Conservation (phyloP, 257 asterid genomes). For the Capsicum rhomboideum region DNA sequence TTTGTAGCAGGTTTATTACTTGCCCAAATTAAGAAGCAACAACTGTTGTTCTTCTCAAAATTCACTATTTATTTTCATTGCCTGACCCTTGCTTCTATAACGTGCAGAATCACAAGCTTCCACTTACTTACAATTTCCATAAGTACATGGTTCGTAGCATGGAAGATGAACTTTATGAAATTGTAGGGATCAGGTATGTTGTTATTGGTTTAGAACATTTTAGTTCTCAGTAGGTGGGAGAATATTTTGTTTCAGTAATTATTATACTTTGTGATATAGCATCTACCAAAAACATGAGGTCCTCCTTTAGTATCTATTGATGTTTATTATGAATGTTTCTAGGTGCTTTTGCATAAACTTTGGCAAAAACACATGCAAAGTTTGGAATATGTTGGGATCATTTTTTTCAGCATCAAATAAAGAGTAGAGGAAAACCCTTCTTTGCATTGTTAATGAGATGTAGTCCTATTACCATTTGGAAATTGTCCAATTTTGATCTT, state of each 20-base stretch:
- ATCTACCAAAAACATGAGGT: not conserved
- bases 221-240: not conserved
- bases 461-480: not conserved
- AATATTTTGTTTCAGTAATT: not conserved
- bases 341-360: not conserved
- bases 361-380: not conserved
- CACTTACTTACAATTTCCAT: slow-evolving; percentile 66
- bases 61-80: not conserved
- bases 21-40: not conserved
- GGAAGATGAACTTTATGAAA: slow-evolving; percentile 85
- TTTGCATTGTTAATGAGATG: not conserved
- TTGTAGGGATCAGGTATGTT: slow-evolving; percentile 79
- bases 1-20: not conserved
- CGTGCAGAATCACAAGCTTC: slow-evolving; percentile 73
- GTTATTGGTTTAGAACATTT: not conserved
- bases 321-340: not conserved
- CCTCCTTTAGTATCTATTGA: not conserved
- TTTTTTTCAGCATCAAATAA: not conserved
- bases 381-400: not conserved
- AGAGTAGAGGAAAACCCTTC: not conserved
- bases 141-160: slow-evolving; percentile 88
- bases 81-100: not conserved
- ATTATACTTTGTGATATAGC: too few relatives aligned
- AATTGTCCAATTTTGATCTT: not conserved
- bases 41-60: not conserved